phyloP scores from a whole-genome alignment of 2,329 filamentous ascomycete species.

The Penicillium brasilianum region DNA sequence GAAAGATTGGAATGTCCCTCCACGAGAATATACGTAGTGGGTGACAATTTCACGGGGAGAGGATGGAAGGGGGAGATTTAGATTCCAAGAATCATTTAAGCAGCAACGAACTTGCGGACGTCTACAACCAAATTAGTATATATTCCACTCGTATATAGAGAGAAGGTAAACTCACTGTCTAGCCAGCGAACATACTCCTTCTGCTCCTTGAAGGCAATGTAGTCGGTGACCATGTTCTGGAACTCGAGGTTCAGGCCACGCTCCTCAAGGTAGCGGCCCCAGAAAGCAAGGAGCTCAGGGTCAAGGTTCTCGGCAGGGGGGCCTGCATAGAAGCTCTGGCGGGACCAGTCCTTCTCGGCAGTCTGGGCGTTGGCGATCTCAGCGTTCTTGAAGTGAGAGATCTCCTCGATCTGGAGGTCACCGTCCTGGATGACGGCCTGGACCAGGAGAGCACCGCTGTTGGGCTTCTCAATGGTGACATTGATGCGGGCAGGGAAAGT shows the following conservation, averaged over 20 bases:
- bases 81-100: slow-evolving; percentile 48
- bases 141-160: not conserved
- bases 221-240: slow-evolving; percentile 90
- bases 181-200: slow-evolving; percentile 94
- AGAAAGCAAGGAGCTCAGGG: slow-evolving; percentile 88
- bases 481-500: slow-evolving; percentile 81
- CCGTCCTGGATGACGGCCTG: slow-evolving; percentile 87
- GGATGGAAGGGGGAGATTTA: not conserved
- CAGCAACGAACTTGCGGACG: slow-evolving; percentile 83
- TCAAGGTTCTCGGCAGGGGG: slow-evolving; percentile 94
- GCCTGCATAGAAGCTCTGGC: slow-evolving; percentile 82
- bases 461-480: slow-evolving; percentile 85
- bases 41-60: not conserved
- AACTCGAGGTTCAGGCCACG: slow-evolving; percentile 85
- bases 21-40: not conserved
- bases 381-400: slow-evolving; percentile 82
- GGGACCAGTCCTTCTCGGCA: slow-evolving; percentile 76
- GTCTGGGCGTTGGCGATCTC: slow-evolving; percentile 76
- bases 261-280: slow-evolving; percentile 95
- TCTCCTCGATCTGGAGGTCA: slow-evolving; percentile 83
- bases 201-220: slow-evolving; percentile 98
- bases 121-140: slow-evolving; percentile 52
- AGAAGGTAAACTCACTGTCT: slow-evolving; percentile 58
- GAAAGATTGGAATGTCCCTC: not conserved
- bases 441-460: slow-evolving; percentile 82